A percentile compares a stretch with the other conserved stretches of the same genome.
Evolutionary conservation across 768 basidiomycete genomes (phyloP).

Genomic region (Serendipita sp.): DNA sequence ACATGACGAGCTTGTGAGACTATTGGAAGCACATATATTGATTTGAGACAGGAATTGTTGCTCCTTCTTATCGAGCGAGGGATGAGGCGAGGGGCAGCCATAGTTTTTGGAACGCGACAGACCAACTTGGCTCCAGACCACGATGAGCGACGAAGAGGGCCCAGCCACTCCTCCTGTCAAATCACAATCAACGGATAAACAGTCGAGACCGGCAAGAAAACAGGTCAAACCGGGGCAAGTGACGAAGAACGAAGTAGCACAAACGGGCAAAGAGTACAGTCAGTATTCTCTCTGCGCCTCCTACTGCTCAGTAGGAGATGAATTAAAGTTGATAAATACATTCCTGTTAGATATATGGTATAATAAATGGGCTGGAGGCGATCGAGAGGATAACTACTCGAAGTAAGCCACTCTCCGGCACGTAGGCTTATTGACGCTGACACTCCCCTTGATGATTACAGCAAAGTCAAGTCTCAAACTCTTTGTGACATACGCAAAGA

Average conservation of each 20-base stretch:
- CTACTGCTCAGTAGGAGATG: not conserved
- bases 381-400: conserved; percentile 89
- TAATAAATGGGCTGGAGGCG: conserved; percentile 99
- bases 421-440: conserved; percentile 5
- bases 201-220: conserved; percentile 80
- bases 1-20: not conserved
- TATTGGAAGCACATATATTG: not conserved
- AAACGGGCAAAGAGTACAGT: conserved; percentile 97
- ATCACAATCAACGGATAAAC: conserved; percentile 26
- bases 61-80: not conserved
- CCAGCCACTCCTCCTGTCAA: not conserved
- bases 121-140: not conserved
- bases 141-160: not conserved
- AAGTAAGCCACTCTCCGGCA: conserved; percentile 37
- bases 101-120: not conserved
- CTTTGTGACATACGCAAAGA: conserved; percentile 80
- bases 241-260: conserved; percentile 71
- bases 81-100: not conserved
- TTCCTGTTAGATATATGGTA: conserved; percentile 75
- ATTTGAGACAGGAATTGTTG: not conserved
- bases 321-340: not conserved
- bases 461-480: conserved; percentile 88
- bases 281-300: conserved; percentile 19
- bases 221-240: conserved; percentile 86
- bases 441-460: conserved; percentile 17